Base-by-base conservation (phyloP, 805 yeast species). In the Candida vaughaniae region DNA sequence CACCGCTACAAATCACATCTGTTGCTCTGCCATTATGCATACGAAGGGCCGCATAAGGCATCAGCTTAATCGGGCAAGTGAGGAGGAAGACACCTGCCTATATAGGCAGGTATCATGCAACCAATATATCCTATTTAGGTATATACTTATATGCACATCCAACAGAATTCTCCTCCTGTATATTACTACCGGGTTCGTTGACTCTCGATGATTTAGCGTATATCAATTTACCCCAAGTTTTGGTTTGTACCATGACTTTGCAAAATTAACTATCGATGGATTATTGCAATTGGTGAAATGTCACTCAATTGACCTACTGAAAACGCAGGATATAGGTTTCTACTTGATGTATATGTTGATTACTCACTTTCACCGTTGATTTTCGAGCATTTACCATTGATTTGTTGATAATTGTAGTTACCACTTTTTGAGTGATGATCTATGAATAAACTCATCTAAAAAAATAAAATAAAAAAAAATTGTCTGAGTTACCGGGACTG, bases 61-160 rank as follows among this genome's bases (percentile, higher is more conserved):
- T 20, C 23, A 22, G 44, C 33, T 45, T 39, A 39, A 45, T 31
- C 33, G 37, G 45, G 49, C 22, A 45, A 45, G 33, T 26, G 49
- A 29, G 49, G 49, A 45, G 49, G 32, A 31, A 11, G 4, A 2
- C 12, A 14, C 30, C 5, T 20, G 29, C 44, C 43, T 35, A 37
- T 30, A 18, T 14, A 38, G 45, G 49, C 5, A 45, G 22, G 35
- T 37, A 12, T 37, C 27, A 42, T 42, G 49, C 43, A 42, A 10
- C 11, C 20, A 42, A 45, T 45, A 39, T 37, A 32, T 12, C 49
- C 46, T 31, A 7, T 25, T 42, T 38, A 27, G 46, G 48, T 16
- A 45, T 38, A 18, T 32, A 29, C 22, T 23, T 29, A 29, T 29
- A 35, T 27, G 29, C 38, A 35, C 33, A 16, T 26, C 14, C n/a